These are phyloP conservation scores for Sporisorium sorghi DNA, from an alignment of 1,284 basidiomycete genomes.

Conservation along the genomic window DNA sequence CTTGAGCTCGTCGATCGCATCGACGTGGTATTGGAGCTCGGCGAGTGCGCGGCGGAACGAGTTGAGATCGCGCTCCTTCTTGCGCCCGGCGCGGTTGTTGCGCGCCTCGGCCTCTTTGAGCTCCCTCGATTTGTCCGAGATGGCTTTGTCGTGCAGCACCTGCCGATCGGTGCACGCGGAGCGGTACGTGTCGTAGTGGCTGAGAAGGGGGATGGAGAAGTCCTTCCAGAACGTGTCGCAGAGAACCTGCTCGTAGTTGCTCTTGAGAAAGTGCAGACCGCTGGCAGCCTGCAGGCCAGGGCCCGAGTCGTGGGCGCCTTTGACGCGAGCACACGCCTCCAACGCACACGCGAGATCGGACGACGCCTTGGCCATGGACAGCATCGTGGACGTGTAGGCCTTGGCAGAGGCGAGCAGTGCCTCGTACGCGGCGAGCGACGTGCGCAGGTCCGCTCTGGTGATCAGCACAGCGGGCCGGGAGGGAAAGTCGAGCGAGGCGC, in stretches of 20 bases:
- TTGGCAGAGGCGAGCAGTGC: conserved; percentile 84
- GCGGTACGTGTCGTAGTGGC: conserved; percentile 84
- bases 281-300: conserved; percentile 61
- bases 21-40: conserved; percentile 86
- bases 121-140: conserved; percentile 81
- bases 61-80: conserved; percentile 76
- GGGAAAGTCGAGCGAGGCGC: conserved; percentile 77
- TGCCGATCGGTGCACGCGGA: conserved; percentile 74
- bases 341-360: conserved; percentile 82
- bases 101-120: conserved; percentile 89
- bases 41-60: conserved; percentile 61
- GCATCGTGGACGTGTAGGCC: conserved; percentile 83
- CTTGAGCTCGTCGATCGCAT: conserved; percentile 85
- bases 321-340: conserved; percentile 64
- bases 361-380: conserved; percentile 85
- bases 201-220: conserved; percentile 87
- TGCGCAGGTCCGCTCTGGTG: conserved; percentile 81
- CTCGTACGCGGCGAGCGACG: conserved; percentile 82
- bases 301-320: conserved; percentile 64
- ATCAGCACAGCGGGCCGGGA: conserved; percentile 80
- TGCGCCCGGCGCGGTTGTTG: conserved; percentile 78
- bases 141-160: conserved; percentile 61
- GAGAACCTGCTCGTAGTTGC: conserved; percentile 90
- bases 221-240: conserved; percentile 88
- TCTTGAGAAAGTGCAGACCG: conserved; percentile 89